Evolutionary conservation across 345 rosid species (phyloP), one percentile per base, ranked within the genome.

Genomic region (Passiflora organensis): DNA sequence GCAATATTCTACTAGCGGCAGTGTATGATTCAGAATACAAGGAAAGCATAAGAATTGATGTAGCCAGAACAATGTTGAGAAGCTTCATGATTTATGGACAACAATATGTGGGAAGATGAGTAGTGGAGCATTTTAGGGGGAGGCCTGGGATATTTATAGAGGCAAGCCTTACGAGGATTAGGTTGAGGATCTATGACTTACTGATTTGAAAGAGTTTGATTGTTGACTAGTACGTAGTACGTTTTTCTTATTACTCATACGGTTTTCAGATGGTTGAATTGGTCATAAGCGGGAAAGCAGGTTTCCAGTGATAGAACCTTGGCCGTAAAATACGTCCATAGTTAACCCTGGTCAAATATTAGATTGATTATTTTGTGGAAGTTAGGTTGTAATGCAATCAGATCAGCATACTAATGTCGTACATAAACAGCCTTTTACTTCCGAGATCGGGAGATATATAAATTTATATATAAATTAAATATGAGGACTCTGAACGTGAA

Each of bases 181-280:
- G 28, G 66, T 32, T 2, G 45, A 5, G 16, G 0, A 22, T 0
- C 15, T 13, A 2, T 6, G 17, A 41, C 55, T 32, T 22, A 32
- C 52, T 41, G 38, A 51, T 39, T 51, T 2, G 64, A 58, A 48
- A 39, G 70, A 32, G 48, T 64, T 64, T 65, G 80, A 70, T 59
- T 56, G 17, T 66, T 72, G 83, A 79, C 73, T 58, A 15, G 20
- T 22, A 24, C 6, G 36, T n/a, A n/a, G n/a, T n/a, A n/a, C n/a
- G 25, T 18, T 41, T 34, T 32, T 6, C 14, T 34, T 17, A 16
- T 6, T 18, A 2, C 36, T n/a, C 13, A 15, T 17, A 51, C 25
- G 39, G 22, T 38, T 49, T 32, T 10, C 16, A 59, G 13, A 3
- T 24, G 21, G 46, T 42, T 61, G 67, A 69, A 69, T 57, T 22